These are phyloP conservation scores for Craspedostauros australis DNA, from an alignment of 108 stramenopile species.

Conservation along the genomic window DNA sequence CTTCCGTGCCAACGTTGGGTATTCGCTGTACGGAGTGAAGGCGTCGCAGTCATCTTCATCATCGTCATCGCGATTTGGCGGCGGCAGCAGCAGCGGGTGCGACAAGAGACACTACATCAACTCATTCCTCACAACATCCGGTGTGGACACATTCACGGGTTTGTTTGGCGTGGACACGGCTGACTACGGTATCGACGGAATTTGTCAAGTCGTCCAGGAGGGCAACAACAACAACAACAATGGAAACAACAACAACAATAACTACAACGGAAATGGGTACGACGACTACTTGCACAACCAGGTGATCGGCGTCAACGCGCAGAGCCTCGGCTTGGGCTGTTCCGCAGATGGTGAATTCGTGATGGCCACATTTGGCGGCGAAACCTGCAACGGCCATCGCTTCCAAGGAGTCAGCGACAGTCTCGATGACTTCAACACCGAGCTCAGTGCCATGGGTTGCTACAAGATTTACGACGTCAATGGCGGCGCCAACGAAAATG, in stretches of 20 bases:
- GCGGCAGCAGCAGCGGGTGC: too few species aligned
- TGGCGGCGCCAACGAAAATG: too few species aligned
- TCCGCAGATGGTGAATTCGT: conserved; percentile 24
- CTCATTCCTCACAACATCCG: conserved; percentile 48
- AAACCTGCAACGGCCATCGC: conserved; percentile 32
- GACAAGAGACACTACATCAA: conserved; percentile 32
- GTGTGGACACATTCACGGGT: conserved; percentile 29
- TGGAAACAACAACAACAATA: conserved; percentile 4
- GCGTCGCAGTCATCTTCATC: background rate
- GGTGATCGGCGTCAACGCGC: conserved; percentile 4
- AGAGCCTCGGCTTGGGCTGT: conserved; percentile 27
- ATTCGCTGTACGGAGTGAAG: conserved; percentile 34
- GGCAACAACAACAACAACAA: conserved; percentile 5
- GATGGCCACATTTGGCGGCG: conserved; percentile 18
- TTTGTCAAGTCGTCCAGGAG: too few species aligned
- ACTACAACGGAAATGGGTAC: conserved; percentile 3
- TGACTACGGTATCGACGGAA: background rate
- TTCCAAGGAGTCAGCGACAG: conserved; percentile 8
- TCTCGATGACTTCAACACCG: conserved; percentile 27
- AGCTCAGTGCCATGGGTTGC: too few species aligned
- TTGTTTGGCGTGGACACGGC: conserved; percentile 6
- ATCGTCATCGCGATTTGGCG: background rate
- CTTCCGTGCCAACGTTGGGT: conserved; percentile 57
- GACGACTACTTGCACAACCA: conserved; percentile 4
- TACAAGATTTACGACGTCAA: conserved; percentile 11